A percentile compares a stretch with the other conserved stretches of the same genome.
Conservation (phyloP, 345 rosid species). For the Brassica carinata region DNA sequence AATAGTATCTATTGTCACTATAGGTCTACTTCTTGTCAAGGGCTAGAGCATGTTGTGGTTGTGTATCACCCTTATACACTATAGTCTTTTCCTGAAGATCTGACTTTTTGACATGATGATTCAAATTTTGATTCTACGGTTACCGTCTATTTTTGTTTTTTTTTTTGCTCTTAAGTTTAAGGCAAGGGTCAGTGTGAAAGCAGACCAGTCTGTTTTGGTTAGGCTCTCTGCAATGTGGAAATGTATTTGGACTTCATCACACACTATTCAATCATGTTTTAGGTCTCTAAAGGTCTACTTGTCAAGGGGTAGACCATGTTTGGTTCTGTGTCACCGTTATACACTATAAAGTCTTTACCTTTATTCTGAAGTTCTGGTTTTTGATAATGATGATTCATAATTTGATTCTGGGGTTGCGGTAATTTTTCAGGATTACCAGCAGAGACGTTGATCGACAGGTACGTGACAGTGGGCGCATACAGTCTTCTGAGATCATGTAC, state of each 20-base stretch:
- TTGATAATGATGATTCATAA: not conserved
- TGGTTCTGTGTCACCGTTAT: not conserved
- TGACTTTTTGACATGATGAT: not conserved
- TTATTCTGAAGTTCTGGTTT: not conserved
- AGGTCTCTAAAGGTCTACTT: not conserved
- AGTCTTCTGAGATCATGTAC: slow-evolving; percentile 87
- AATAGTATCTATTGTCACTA: slow-evolving; percentile 8
- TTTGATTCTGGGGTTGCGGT: slow-evolving; percentile 3
- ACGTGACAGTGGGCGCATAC: slow-evolving; percentile 87
- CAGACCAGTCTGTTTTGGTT: not conserved
- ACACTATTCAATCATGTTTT: not conserved
- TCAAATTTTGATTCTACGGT: slow-evolving; percentile 2
- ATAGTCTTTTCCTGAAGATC: not conserved
- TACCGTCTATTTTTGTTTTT: not conserved
- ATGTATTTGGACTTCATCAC: not conserved
- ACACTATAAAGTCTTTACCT: not conserved
- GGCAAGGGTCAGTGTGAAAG: not conserved
- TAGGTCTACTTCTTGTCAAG: not conserved
- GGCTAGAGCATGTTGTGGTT: slow-evolving; percentile 9
- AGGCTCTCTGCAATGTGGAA: not conserved
- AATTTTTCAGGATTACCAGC: slow-evolving; percentile 83
- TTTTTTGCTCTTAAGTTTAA: not conserved
- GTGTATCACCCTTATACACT: not conserved
- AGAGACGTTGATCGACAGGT: slow-evolving; percentile 84
- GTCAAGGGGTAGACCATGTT: not conserved